Evolutionary conservation across 139 green algal genomes (phyloP), one percentile per base, ranked within the genome.

Genomic region (Tetradesmus lagerheimii): DNA sequence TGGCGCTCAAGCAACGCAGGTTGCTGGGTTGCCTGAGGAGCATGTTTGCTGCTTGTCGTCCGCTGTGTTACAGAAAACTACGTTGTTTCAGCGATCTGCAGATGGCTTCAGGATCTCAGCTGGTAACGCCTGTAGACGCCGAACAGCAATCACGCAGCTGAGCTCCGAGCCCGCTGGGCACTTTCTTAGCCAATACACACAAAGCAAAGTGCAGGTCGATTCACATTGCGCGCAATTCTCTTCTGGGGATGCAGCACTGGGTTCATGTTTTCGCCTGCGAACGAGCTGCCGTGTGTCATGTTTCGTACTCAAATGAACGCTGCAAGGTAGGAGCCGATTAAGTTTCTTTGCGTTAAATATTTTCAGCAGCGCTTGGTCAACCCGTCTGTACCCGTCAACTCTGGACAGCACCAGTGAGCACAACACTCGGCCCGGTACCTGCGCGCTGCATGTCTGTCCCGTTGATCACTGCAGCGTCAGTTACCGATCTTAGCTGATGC

Each of bases 371-470:
- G n/a, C n/a, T n/a, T n/a, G 57, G 57, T 71, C 57, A 23, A 20
- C 57, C 23, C 1, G 0, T n/a, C 8, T n/a, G 57, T 23, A 71
- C 23, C 23, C 12, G 57, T 71, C 57, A 71, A 71, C 57, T 71
- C 71, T 79, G 71, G 31, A 79, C 71, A 41, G 71, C 71, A 79
- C n/a, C n/a, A n/a, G n/a, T n/a, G n/a, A n/a, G n/a, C n/a, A n/a
- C n/a, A n/a, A n/a, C n/a, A n/a, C n/a, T n/a, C n/a, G n/a, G n/a
- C n/a, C n/a, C n/a, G n/a, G n/a, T n/a, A 39, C 9, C 71, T 41
- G 47, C 71, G 31, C 71, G 66, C 66, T 76, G 66, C 66, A 37
- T 14, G 29, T 38, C 29, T 12, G 14, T 3, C 29, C 15, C 0
- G 29, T 77, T 11, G 31, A 79, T 5, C 0, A 39, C 71, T 29